A percentile compares a stretch with the other conserved stretches of the same genome.
Evolutionary conservation across 345 rosid species (phyloP).

Genomic region (Hibiscus syriacus): DNA sequence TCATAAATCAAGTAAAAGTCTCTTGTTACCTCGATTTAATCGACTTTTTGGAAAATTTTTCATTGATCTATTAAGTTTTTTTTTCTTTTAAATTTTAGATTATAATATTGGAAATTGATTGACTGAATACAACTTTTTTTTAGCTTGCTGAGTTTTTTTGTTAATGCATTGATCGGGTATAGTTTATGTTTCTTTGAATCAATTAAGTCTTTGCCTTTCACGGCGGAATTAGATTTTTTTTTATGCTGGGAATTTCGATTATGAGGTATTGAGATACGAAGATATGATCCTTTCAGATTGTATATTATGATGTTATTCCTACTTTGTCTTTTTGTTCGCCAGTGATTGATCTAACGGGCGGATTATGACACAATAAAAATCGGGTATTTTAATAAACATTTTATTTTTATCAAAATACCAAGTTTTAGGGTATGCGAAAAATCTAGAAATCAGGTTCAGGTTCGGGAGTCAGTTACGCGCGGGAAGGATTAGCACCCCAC

Average conservation of each 20-base stretch:
- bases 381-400: too few relatives aligned
- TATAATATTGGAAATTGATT: not conserved
- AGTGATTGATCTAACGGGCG: conserved; percentile 19
- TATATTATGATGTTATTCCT: not conserved
- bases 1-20: conserved; percentile 13
- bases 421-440: too few relatives aligned
- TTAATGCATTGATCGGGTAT: not conserved
- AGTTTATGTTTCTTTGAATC: not conserved
- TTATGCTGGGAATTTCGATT: not conserved
- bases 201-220: not conserved
- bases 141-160: not conserved
- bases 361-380: too few relatives aligned
- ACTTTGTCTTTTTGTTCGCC: conserved; percentile 1
- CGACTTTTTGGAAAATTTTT: not conserved
- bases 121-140: not conserved
- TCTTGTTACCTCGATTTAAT: not conserved
- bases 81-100: not conserved
- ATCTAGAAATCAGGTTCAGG: too few relatives aligned
- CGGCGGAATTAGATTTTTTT: too few relatives aligned
- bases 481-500: too few relatives aligned
- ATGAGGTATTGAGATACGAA: not conserved
- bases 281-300: not conserved
- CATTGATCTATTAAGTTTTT: not conserved
- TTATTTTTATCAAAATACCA: too few relatives aligned
- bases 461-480: too few relatives aligned